A percentile compares a stretch with the other conserved stretches of the same genome.
These are phyloP conservation scores for Solanum chilense DNA, from an alignment of 257 asterid genomes.

Conservation along the genomic window DNA sequence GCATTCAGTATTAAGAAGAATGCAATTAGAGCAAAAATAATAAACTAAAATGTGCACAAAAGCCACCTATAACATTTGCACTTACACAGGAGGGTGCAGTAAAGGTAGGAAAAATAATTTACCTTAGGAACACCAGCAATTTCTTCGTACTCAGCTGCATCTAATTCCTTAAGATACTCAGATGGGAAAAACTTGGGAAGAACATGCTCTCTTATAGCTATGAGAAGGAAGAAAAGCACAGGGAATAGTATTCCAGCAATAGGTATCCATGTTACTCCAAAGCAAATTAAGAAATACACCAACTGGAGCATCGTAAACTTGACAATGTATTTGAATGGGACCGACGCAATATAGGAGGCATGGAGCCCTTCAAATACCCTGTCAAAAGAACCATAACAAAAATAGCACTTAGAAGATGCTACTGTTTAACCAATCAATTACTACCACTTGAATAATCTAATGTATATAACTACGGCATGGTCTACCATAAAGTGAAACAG, in stretches of 20 bases:
- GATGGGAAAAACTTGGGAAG: conserved; percentile 65
- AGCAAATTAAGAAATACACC: conserved; percentile 51
- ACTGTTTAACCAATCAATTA: not conserved
- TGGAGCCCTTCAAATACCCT: conserved; percentile 65
- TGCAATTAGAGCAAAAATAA: not conserved
- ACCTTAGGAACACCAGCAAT: conserved; percentile 36
- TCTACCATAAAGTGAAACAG: not conserved
- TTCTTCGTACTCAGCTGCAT: conserved; percentile 86
- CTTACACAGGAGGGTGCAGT: not conserved
- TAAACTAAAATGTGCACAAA: not conserved
- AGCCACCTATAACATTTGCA: not conserved
- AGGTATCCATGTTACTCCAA: conserved; percentile 92
- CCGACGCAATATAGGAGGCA: conserved; percentile 73
- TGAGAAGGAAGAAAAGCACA: conserved; percentile 63
- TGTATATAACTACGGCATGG: not conserved
- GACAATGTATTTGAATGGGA: conserved; percentile 73
- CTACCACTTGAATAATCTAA: not conserved
- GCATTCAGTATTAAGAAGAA: not conserved
- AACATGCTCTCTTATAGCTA: conserved; percentile 57
- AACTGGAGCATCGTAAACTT: conserved; percentile 59
- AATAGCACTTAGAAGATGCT: not conserved
- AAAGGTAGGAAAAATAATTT: not conserved
- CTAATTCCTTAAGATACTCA: conserved; percentile 53
- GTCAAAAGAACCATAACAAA: conserved; percentile 5
- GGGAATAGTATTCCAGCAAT: conserved; percentile 86